Conservation (phyloP, 2,329 filamentous ascomycete species). For the Aspergillus latus region DNA sequence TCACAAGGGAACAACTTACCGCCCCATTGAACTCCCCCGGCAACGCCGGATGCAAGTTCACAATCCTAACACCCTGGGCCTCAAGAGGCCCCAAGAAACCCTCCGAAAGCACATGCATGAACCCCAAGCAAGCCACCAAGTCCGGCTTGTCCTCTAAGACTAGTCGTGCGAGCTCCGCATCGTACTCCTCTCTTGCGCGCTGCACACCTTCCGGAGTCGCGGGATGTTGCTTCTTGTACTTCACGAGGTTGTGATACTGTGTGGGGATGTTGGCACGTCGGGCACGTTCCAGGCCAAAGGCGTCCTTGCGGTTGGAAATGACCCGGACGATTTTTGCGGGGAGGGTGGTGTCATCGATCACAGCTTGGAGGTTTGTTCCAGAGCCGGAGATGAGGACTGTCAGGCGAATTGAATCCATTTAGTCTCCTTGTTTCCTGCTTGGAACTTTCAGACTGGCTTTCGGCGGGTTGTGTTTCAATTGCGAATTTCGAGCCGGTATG, state of each 20-base stretch:
- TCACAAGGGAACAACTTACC: conserved; percentile 30
- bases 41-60: conserved; percentile 78
- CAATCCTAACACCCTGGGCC: conserved; percentile 63
- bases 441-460: too few species aligned
- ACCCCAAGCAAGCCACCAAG: conserved; percentile 77
- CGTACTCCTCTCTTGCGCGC: conserved; percentile 65
- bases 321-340: conserved; percentile 61
- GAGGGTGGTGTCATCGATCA: conserved; percentile 63
- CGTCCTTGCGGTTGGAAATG: conserved; percentile 64
- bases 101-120: conserved; percentile 78
- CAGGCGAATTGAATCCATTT: conserved; percentile 50
- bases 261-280: conserved; percentile 64
- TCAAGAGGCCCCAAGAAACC: conserved; percentile 69
- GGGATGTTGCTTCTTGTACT: conserved; percentile 69
- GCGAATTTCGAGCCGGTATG: too few species aligned
- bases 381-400: conserved; percentile 71
- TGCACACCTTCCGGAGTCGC: conserved; percentile 51
- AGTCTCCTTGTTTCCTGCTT: background rate
- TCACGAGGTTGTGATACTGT: conserved; percentile 77
- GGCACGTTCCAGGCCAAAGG: conserved; percentile 64
- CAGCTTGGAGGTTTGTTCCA: conserved; percentile 76
- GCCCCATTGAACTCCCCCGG: conserved; percentile 75
- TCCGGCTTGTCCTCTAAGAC: conserved; percentile 67
- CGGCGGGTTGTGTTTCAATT: background rate
- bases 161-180: conserved; percentile 69